Conservation (phyloP, 495 filamentous ascomycete genomes). For the Aspergillus carlsbadensis region DNA sequence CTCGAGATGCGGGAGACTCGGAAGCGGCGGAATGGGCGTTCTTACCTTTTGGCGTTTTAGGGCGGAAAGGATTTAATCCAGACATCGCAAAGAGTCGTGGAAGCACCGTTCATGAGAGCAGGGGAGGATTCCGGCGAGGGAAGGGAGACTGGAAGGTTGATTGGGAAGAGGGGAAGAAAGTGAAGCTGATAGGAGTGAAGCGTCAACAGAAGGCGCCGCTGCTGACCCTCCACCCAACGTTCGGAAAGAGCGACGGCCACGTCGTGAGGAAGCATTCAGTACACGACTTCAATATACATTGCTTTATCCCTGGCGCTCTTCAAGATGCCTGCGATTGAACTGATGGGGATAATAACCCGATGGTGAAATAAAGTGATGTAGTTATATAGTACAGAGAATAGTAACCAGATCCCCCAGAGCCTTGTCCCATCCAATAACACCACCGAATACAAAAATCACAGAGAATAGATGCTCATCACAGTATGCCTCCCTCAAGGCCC, state of each 20-base stretch:
- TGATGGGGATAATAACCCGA: slow-evolving; percentile 12
- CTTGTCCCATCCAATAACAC: slow-evolving; percentile 19
- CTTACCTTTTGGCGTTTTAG: slow-evolving; percentile 41
- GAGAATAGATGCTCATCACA: slow-evolving; percentile 23
- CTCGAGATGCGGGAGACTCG: slow-evolving; percentile 4
- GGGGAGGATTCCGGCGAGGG: slow-evolving; percentile 11
- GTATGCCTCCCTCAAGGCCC: slow-evolving; percentile 19
- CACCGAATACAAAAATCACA: slow-evolving; percentile 20
- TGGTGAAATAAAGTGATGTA: slow-evolving; percentile 13
- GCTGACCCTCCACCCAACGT: slow-evolving; percentile 30
- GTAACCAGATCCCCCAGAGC: slow-evolving; percentile 10
- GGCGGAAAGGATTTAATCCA: slow-evolving; percentile 58
- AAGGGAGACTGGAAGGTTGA: slow-evolving; percentile 14
- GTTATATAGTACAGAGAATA: slow-evolving; percentile 27
- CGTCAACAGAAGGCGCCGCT: slow-evolving; percentile 11
- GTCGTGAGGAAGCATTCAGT: background rate
- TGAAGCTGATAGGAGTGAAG: slow-evolving; percentile 3
- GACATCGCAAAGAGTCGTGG: slow-evolving; percentile 47
- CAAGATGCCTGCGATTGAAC: slow-evolving; percentile 5
- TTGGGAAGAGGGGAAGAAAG: slow-evolving; percentile 20
- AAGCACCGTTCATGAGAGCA: slow-evolving; percentile 29
- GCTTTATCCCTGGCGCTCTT: slow-evolving; percentile 10
- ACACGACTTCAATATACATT: background rate
- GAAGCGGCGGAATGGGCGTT: slow-evolving; percentile 20
- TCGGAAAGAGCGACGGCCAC: slow-evolving; percentile 31